Evolutionary conservation across 2,329 filamentous ascomycete genomes (phyloP).

Genomic region (Claviceps monticola): DNA sequence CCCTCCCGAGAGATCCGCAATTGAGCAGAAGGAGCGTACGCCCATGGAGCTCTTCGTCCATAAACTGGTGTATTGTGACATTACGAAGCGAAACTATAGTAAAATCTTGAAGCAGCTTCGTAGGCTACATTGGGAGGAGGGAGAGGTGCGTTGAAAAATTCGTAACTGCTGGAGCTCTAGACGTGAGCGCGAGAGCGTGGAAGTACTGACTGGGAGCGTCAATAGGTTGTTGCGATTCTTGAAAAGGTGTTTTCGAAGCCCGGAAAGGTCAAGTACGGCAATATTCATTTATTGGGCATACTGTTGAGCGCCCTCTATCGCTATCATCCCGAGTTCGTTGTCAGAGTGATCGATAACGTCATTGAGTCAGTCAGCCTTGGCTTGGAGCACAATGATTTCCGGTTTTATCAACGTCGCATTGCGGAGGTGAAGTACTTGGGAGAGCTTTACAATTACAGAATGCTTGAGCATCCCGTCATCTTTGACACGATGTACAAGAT

Average conservation of each 20-base stretch:
- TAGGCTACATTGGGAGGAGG: slow-evolving; percentile 93
- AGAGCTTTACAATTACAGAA: slow-evolving; percentile 93
- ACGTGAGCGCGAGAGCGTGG: neutral
- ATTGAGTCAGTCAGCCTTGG: slow-evolving; percentile 80
- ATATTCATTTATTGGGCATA: slow-evolving; percentile 85
- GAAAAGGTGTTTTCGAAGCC: slow-evolving; percentile 93
- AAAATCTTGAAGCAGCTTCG: slow-evolving; percentile 90
- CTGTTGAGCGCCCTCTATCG: slow-evolving; percentile 78
- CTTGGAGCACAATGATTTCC: slow-evolving; percentile 91
- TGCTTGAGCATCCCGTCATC: slow-evolving; percentile 88
- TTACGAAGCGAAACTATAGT: slow-evolving; percentile 87
- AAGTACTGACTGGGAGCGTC: slow-evolving; percentile 1
- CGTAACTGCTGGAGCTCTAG: neutral
- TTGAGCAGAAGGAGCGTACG: slow-evolving; percentile 91
- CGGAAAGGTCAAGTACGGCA: slow-evolving; percentile 93
- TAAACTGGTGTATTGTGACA: slow-evolving; percentile 82
- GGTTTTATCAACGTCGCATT: slow-evolving; percentile 87
- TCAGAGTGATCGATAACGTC: slow-evolving; percentile 82
- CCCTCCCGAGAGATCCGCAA: slow-evolving; percentile 81
- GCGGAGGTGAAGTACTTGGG: slow-evolving; percentile 94
- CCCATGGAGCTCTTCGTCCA: slow-evolving; percentile 87
- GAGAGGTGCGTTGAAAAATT: slow-evolving; percentile 43
- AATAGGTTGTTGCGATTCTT: slow-evolving; percentile 55
- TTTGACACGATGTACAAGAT: slow-evolving; percentile 94
- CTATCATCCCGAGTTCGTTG: slow-evolving; percentile 83